Conservation (phyloP, 2,329 filamentous ascomycete genomes). For the Lithohypha guttulata region DNA sequence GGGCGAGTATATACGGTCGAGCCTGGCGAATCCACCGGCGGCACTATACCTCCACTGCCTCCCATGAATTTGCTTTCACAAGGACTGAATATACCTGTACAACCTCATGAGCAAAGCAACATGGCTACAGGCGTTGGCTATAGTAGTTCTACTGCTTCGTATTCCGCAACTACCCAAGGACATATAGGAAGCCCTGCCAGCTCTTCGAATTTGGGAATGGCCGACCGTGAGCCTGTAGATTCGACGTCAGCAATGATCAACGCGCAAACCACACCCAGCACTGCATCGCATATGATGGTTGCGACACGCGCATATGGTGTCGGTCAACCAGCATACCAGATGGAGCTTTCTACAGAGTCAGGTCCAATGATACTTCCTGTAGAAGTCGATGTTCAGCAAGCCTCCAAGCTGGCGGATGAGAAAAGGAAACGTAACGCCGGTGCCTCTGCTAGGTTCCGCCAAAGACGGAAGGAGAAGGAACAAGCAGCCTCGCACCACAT, state of each 20-base stretch:
- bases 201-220: not conserved
- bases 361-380: slow-evolving; percentile 32
- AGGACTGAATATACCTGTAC: not conserved
- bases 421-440: slow-evolving; percentile 77
- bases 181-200: not conserved
- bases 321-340: slow-evolving; percentile 24
- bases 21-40: slow-evolving; percentile 23
- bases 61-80: slow-evolving; percentile 29
- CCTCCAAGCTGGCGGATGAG: slow-evolving; percentile 71
- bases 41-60: slow-evolving; percentile 37
- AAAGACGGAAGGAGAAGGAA: slow-evolving; percentile 72
- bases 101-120: not conserved
- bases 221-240: not conserved
- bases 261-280: not conserved
- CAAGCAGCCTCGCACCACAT: slow-evolving; percentile 60
- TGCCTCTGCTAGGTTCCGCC: slow-evolving; percentile 71
- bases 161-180: slow-evolving; percentile 1
- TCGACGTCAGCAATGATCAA: too few relatives aligned
- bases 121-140: not conserved
- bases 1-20: slow-evolving; percentile 35
- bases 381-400: slow-evolving; percentile 58
- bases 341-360: slow-evolving; percentile 26
- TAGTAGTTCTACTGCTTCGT: slow-evolving; percentile 1
- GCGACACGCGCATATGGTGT: slow-evolving; percentile 10
- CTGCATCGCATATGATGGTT: not conserved